Base-by-base conservation (phyloP, 345 rosid genomes). In the Gossypium mustelinum region DNA sequence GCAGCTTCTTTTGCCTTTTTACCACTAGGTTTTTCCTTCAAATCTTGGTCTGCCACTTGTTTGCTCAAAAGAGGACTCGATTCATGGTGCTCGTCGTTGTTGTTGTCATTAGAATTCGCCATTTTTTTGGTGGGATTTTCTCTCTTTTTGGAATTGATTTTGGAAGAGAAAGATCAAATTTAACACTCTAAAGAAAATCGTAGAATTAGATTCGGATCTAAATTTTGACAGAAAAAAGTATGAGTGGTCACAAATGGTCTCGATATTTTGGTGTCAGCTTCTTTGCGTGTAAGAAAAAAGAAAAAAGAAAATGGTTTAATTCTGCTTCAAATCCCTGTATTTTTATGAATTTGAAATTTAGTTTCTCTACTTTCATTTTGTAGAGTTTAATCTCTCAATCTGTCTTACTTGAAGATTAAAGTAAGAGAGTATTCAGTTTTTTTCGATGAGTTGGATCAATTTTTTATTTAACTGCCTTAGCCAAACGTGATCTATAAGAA, bases 41-140 rank as follows among this genome's bases (percentile, higher is more conserved):
- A 75, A 48, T 71, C 86, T 14, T 79, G 75, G 17, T 14, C 58
- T 17, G 25, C 43, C 41, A 43, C 64, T 59, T 13, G 73, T 52
- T 84, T 81, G 83, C 24, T 73, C 89, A 94, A 78, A 22, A 94
- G 92, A 79, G 98, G 98, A 68, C 88, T 91, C 56, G 90, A 85
- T 84, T 94, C 97, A 44, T 85, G 88, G 71, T 29, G 77, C 13
- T 79, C 80, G 68, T 74, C 70, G 55, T 22, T 47, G 72, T 47
- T 50, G 58, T 52, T 50, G 18, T 44, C 59, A 73, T 74, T 47
- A 75, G 79, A 68, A 75, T 20, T 70, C 43, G 86, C 89, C 97
- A 91, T 91, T 68, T 34, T 29, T 75, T 9, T 12, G 1, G 8
- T 22, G 16, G 34, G 7, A 4, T 12, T 59, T 24, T 29, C 2